phyloP scores from a whole-genome alignment of 306 rosid species.

The Carpinus fangiana region DNA sequence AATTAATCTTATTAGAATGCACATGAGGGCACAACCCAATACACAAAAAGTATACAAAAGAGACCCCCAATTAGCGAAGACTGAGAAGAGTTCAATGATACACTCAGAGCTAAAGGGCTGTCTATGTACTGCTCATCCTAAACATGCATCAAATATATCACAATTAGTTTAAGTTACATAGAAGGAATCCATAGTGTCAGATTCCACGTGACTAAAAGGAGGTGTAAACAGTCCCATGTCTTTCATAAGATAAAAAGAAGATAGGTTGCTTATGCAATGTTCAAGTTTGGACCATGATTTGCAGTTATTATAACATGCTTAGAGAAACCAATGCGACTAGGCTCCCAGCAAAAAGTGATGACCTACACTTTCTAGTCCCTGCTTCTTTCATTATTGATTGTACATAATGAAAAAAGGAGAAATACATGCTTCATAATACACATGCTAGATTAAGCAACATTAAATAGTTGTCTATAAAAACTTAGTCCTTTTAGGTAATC shows the following conservation, averaged over 20 bases:
- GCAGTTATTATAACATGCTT: background rate
- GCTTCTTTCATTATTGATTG: constrained; percentile 21
- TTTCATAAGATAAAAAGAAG: background rate
- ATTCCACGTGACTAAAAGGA: background rate
- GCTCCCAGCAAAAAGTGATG: background rate
- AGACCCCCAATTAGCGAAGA: too few species aligned
- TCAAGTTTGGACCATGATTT: background rate
- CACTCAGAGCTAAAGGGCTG: background rate
- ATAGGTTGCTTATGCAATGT: background rate
- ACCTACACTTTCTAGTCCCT: constrained; percentile 12
- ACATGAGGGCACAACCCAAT: too few species aligned
- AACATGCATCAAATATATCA: background rate
- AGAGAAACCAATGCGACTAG: background rate
- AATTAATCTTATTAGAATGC: too few species aligned
- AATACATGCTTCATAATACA: background rate
- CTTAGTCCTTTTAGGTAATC: constrained; percentile 10
- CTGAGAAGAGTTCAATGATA: background rate
- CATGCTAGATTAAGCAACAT: constrained; percentile 8
- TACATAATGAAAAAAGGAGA: constrained; percentile 22
- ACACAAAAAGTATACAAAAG: too few species aligned
- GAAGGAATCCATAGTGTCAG: background rate
- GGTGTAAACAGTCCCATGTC: background rate
- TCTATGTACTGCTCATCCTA: background rate
- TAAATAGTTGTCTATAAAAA: constrained; percentile 14
- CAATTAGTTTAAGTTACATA: background rate